These are phyloP conservation scores for Theileria equi DNA, from an alignment of 169 alveolate genomes.

Conservation along the genomic window DNA sequence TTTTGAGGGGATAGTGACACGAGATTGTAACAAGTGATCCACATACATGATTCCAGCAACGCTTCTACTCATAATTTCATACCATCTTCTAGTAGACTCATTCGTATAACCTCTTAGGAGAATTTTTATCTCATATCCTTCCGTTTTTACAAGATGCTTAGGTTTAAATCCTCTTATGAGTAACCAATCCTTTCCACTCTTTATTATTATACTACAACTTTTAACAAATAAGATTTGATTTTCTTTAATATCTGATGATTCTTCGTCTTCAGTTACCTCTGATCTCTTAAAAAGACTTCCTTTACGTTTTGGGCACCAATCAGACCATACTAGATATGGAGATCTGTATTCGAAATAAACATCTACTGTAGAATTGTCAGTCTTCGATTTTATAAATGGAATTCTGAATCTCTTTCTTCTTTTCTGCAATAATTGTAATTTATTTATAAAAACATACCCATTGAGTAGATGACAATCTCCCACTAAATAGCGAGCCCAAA, in stretches of 20 bases:
- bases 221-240: constrained; percentile 13
- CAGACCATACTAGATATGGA: constrained; percentile 35
- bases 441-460: background rate
- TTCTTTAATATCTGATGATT: background rate
- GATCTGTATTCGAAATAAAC: constrained; percentile 47
- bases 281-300: background rate
- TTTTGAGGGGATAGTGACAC: background rate
- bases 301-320: constrained; percentile 8
- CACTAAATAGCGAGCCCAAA: constrained; percentile 30
- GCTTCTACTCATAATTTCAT: constrained; percentile 36
- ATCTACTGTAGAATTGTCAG: constrained; percentile 5
- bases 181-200: constrained; percentile 42
- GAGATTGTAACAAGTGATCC: constrained; percentile 20
- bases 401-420: background rate
- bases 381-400: background rate
- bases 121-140: background rate
- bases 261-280: background rate
- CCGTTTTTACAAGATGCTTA: background rate
- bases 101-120: constrained; percentile 38
- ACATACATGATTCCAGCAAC: constrained; percentile 38
- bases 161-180: constrained; percentile 27
- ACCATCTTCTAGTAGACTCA: constrained; percentile 44
- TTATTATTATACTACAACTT: constrained; percentile 6
- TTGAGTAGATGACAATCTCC: constrained; percentile 30
- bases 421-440: background rate